Conservation (phyloP, 1,139 yeast species). For the Saccharomyces hybrid region DNA sequence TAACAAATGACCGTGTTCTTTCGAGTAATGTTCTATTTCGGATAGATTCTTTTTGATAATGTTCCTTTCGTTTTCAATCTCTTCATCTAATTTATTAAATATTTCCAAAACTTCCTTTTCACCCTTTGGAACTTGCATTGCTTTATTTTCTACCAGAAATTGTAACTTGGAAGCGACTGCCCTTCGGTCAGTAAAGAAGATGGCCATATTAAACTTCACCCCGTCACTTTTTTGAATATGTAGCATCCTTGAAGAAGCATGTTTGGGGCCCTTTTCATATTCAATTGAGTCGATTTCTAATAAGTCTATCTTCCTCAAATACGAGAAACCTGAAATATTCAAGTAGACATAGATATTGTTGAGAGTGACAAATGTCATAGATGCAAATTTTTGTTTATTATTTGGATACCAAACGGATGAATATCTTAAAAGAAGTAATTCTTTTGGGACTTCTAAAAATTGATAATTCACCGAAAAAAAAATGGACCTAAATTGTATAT, state of each 20-base stretch:
- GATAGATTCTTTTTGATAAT: slow-evolving; percentile 1
- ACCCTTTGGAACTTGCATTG: slow-evolving; percentile 38
- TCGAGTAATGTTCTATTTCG: slow-evolving; percentile 2
- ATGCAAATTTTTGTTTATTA: slow-evolving; percentile 61
- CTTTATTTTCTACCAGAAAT: slow-evolving; percentile 39
- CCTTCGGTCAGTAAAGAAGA: slow-evolving; percentile 59
- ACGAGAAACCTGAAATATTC: slow-evolving; percentile 67
- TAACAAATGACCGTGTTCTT: background rate
- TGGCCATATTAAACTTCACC: slow-evolving; percentile 30
- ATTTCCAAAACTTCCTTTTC: slow-evolving; percentile 21
- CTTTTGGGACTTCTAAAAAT: slow-evolving; percentile 34
- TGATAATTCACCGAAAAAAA: slow-evolving; percentile 38
- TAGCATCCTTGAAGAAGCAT: slow-evolving; percentile 29
- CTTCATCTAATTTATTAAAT: slow-evolving; percentile 20
- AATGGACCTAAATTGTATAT: slow-evolving; percentile 71
- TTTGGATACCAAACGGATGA: slow-evolving; percentile 66
- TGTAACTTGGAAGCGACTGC: slow-evolving; percentile 43
- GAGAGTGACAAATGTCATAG: slow-evolving; percentile 60
- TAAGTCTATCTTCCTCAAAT: slow-evolving; percentile 47
- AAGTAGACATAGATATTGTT: slow-evolving; percentile 57
- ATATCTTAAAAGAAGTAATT: slow-evolving; percentile 57
- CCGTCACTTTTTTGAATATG: slow-evolving; percentile 4
- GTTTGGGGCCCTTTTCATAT: slow-evolving; percentile 36
- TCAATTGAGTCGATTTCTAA: slow-evolving; percentile 54
- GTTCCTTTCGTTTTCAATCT: slow-evolving; percentile 12